Conservation (phyloP, 192 early-diverging fungal genomes). For the Backusella tarrabulga region DNA sequence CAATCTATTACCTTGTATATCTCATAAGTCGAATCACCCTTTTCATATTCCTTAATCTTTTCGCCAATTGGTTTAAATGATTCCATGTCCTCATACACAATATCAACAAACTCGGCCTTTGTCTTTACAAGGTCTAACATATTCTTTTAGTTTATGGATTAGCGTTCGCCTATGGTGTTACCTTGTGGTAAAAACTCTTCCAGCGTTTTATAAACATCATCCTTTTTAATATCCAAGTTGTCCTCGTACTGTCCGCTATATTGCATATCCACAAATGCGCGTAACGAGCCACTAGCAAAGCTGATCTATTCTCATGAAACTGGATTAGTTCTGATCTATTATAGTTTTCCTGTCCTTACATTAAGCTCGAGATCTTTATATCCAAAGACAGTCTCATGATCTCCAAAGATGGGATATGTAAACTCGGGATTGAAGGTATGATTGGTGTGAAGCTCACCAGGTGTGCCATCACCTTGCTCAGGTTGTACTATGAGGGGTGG, state of each 20-base stretch:
- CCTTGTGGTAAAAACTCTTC: slow-evolving; percentile 58
- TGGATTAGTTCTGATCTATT: slow-evolving; percentile 32
- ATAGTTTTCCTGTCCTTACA: slow-evolving; percentile 34
- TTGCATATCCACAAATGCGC: slow-evolving; percentile 62
- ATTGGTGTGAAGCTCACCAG: background rate
- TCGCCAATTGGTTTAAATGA: slow-evolving; percentile 78
- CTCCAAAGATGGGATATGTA: slow-evolving; percentile 88
- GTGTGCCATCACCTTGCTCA: background rate
- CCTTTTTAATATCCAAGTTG: slow-evolving; percentile 39
- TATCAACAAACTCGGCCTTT: slow-evolving; percentile 60
- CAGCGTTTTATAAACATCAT: slow-evolving; percentile 62
- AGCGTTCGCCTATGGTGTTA: background rate
- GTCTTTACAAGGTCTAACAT: slow-evolving; percentile 52
- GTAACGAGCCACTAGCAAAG: slow-evolving; percentile 78
- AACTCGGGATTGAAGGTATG: slow-evolving; percentile 77
- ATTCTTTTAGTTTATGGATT: background rate
- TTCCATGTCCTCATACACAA: slow-evolving; percentile 57
- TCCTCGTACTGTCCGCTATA: slow-evolving; percentile 63
- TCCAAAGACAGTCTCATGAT: slow-evolving; percentile 85
- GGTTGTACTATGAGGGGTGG: slow-evolving; percentile 13
- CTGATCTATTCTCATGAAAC: slow-evolving; percentile 50
- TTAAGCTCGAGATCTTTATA: slow-evolving; percentile 69
- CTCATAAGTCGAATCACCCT: slow-evolving; percentile 56
- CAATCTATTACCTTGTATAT: slow-evolving; percentile 61
- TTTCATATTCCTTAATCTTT: slow-evolving; percentile 70